Percentiles rank a stretch among this genome's conserved stretches.
Evolutionary conservation across 225 moss, liverwort and hornwort species (phyloP).

Genomic region (Polytrichum commune): DNA sequence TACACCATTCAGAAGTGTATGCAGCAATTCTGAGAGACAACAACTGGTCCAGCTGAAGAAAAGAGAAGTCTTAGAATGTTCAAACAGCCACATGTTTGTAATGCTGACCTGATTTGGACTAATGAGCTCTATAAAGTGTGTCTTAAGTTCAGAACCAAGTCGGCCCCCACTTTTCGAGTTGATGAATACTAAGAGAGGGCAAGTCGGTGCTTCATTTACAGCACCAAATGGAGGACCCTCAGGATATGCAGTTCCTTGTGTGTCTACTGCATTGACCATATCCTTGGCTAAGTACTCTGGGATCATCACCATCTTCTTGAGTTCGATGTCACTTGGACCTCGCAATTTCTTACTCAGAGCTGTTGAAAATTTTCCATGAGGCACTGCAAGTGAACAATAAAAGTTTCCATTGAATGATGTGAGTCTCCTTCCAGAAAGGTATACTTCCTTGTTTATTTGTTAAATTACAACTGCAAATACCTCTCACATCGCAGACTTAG

Average conservation of each 20-base stretch:
- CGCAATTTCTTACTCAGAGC: slow-evolving; percentile 38
- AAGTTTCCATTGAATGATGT: no score
- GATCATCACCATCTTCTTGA: slow-evolving; percentile 30
- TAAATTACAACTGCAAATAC: neutral
- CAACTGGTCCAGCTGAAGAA: no score
- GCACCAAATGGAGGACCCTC: slow-evolving; percentile 37
- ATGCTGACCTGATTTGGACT: slow-evolving; percentile 46
- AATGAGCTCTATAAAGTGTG: slow-evolving; percentile 46
- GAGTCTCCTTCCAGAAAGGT: no score
- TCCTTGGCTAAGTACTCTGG: slow-evolving; percentile 43
- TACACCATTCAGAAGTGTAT: neutral
- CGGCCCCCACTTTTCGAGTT: slow-evolving; percentile 60
- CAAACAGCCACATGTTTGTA: neutral
- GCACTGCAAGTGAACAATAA: slow-evolving; percentile 16
- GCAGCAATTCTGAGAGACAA: no score
- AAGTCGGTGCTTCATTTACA: slow-evolving; percentile 27
- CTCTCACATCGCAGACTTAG: no score
- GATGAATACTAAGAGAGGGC: slow-evolving; percentile 52
- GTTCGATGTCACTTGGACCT: slow-evolving; percentile 29
- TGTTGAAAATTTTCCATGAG: slow-evolving; percentile 17
- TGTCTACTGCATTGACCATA: slow-evolving; percentile 44
- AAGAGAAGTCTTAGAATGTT: no score
- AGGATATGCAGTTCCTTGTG: slow-evolving; percentile 30
- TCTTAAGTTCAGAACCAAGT: slow-evolving; percentile 43
- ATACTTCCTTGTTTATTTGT: neutral